Percentiles rank a stretch among this genome's conserved stretches.
Conservation (phyloP, 108 stramenopile genomes). For the Seminavis robusta region DNA sequence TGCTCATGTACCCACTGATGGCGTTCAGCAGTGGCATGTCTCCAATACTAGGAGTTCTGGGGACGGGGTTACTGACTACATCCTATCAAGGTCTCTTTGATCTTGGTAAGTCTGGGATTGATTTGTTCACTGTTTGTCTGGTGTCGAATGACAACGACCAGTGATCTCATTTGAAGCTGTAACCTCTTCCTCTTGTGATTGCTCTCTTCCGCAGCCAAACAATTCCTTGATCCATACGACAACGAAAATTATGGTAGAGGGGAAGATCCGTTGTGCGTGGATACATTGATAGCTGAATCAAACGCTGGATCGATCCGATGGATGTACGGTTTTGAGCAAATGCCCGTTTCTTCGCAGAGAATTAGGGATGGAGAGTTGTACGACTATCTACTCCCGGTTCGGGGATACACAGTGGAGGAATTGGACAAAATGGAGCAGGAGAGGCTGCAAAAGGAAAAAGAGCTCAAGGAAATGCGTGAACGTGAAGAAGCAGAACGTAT, state of each 20-base stretch:
- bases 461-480: constrained; percentile 38
- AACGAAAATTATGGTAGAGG: constrained; percentile 90
- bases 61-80: constrained; percentile 76
- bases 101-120: no score
- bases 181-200: no score
- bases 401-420: constrained; percentile 74
- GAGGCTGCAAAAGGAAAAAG: constrained; percentile 45
- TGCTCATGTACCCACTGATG: constrained; percentile 90
- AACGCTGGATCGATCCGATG: constrained; percentile 82
- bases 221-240: constrained; percentile 91
- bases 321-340: constrained; percentile 76
- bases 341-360: constrained; percentile 54
- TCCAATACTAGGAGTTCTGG: constrained; percentile 63
- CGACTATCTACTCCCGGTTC: constrained; percentile 61
- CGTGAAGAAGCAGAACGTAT: constrained; percentile 47
- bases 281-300: constrained; percentile 87
- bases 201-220: no score
- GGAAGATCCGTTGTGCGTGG: constrained; percentile 84
- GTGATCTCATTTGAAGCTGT: no score
- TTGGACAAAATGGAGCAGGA: constrained; percentile 61
- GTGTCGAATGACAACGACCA: no score
- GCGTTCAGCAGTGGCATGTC: constrained; percentile 76
- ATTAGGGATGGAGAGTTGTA: constrained; percentile 61
- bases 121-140: no score
- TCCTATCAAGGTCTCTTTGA: constrained; percentile 89